A percentile compares a stretch with the other conserved stretches of the same genome.
Conservation (phyloP, 192 early-diverging fungal genomes). For the Backusella circina region DNA sequence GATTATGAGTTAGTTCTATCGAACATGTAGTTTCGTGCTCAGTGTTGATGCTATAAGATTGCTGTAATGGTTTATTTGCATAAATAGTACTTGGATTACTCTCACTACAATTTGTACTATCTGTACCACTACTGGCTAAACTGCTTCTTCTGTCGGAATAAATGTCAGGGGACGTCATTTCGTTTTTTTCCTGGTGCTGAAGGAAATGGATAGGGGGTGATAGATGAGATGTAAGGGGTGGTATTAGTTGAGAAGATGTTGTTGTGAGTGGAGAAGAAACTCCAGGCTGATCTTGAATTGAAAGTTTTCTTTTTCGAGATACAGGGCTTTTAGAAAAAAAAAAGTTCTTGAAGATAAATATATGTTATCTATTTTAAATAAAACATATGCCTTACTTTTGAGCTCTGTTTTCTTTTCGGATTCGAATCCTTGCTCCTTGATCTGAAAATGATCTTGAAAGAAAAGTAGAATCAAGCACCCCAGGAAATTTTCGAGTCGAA, state of each 20-base stretch:
- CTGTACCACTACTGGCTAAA: constrained; percentile 6
- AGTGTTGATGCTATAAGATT: not conserved
- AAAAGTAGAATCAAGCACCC: constrained; percentile 88
- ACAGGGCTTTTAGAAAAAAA: not conserved
- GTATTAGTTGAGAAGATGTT: not conserved
- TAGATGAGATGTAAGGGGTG: not conserved
- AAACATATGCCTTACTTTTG: constrained; percentile 22
- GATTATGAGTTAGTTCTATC: not conserved
- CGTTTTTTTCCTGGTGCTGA: not conserved
- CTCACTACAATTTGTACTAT: not conserved
- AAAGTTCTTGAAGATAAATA: not conserved
- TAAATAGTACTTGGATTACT: not conserved
- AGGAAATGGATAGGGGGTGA: not conserved
- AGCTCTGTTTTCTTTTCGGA: constrained; percentile 76
- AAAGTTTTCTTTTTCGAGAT: constrained; percentile 8
- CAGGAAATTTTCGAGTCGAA: constrained; percentile 86
- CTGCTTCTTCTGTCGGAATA: constrained; percentile 1
- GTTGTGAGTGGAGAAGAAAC: not conserved
- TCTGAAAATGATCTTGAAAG: constrained; percentile 87
- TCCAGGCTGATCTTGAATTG: not conserved
- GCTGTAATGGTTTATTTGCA: not conserved
- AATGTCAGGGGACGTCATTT: not conserved
- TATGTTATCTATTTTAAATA: not conserved
- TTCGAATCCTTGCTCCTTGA: constrained; percentile 90
- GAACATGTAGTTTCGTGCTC: not conserved